Evolutionary conservation across 805 yeast species (phyloP).

Genomic region (Debaryomyces prosopidis): DNA sequence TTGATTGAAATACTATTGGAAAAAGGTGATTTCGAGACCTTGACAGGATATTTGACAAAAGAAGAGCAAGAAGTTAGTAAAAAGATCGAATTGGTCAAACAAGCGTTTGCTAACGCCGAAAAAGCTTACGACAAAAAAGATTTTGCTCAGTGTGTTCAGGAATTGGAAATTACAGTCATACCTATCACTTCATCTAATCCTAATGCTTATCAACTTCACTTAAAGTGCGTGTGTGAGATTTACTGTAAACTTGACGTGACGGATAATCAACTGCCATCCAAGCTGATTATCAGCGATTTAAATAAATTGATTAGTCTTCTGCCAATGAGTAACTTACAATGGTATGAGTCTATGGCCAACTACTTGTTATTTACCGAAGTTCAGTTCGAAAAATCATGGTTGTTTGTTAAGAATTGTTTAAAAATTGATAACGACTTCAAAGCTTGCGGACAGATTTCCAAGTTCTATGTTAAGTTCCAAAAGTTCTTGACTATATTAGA

Average conservation of each 20-base stretch:
- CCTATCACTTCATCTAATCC: constrained; percentile 45
- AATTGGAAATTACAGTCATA: constrained; percentile 24
- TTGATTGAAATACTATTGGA: constrained; percentile 50
- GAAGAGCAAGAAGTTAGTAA: constrained; percentile 13
- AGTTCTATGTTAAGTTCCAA: constrained; percentile 49
- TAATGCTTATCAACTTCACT: constrained; percentile 31
- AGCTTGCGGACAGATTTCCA: constrained; percentile 57
- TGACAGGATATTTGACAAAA: constrained; percentile 9
- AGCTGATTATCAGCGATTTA: constrained; percentile 24
- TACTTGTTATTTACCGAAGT: constrained; percentile 48
- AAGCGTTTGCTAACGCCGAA: constrained; percentile 11
- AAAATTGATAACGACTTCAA: constrained; percentile 73
- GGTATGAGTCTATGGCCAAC: constrained; percentile 27
- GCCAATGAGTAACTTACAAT: constrained; percentile 24
- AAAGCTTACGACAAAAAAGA: constrained; percentile 7
- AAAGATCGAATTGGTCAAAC: constrained; percentile 19
- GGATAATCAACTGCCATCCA: constrained; percentile 10
- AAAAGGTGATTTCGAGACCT: constrained; percentile 49
- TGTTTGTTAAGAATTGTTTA: constrained; percentile 64
- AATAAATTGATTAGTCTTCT: constrained; percentile 25
- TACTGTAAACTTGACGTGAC: constrained; percentile 3
- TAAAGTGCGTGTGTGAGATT: constrained; percentile 22
- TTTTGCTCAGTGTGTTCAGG: constrained; percentile 20
- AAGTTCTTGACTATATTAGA: constrained; percentile 40
- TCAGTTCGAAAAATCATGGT: constrained; percentile 53